These are phyloP conservation scores for Citrus glauca DNA, from an alignment of 345 rosid genomes.

Conservation along the genomic window DNA sequence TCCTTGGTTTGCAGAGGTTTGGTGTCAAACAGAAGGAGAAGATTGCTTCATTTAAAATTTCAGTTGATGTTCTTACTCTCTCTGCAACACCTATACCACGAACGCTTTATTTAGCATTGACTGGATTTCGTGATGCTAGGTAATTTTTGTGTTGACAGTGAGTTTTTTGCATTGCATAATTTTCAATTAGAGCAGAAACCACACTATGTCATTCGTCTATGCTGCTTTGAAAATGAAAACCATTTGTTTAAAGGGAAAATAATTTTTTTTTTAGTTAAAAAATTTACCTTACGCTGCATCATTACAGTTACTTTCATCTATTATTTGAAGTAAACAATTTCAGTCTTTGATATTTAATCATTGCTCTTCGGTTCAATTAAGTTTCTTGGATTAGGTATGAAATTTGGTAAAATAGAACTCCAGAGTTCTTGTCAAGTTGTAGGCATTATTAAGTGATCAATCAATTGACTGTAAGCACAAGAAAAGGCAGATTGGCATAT, in stretches of 20 bases:
- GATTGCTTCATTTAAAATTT: constrained; percentile 91
- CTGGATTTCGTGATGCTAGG: constrained; percentile 99
- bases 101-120: constrained; percentile 88
- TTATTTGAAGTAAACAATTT: not conserved
- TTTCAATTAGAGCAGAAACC: not conserved
- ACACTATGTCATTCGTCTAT: not conserved
- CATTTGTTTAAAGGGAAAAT: not conserved
- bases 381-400: not conserved
- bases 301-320: not conserved
- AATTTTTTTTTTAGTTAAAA: not conserved
- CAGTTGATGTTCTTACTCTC: constrained; percentile 91
- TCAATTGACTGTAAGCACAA: not conserved
- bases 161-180: constrained; percentile 5
- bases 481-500: not conserved
- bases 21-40: constrained; percentile 98
- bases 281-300: not conserved
- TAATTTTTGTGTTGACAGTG: constrained; percentile 24
- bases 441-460: not conserved
- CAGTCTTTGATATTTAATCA: not conserved
- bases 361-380: not conserved
- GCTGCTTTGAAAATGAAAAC: not conserved
- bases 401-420: not conserved
- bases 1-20: constrained; percentile 62
- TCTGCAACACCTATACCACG: constrained; percentile 98
- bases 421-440: not conserved